phyloP scores from a whole-genome alignment of 495 filamentous ascomycete species.

The Hypoxylon perforatum region DNA sequence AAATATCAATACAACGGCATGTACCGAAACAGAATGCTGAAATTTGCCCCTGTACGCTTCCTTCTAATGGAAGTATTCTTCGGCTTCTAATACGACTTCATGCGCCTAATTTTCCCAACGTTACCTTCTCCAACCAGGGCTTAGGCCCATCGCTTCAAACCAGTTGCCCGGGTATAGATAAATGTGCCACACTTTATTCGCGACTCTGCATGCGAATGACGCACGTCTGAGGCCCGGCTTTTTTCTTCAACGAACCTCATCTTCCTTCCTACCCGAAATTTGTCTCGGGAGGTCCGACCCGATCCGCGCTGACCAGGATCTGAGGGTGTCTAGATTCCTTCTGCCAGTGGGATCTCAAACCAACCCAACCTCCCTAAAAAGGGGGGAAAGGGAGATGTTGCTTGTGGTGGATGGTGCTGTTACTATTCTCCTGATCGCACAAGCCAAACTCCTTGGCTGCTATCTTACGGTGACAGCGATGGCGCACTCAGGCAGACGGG shows the following conservation, averaged over 20 bases:
- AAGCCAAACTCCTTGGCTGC: constrained; percentile 20
- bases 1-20: constrained; percentile 2
- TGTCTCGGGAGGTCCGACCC: constrained; percentile 18
- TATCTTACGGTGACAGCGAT: constrained; percentile 11
- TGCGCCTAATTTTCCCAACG: constrained; percentile 34
- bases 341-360: constrained; percentile 6
- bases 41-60: background rate
- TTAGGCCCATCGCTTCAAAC: constrained; percentile 33
- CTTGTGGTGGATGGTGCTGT: constrained; percentile 12
- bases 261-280: constrained; percentile 20
- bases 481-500: constrained; percentile 26
- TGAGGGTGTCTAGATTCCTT: constrained; percentile 1
- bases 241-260: constrained; percentile 33
- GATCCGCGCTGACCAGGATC: constrained; percentile 16
- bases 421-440: constrained; percentile 19
- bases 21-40: background rate
- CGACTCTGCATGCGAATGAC: constrained; percentile 36
- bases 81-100: constrained; percentile 34
- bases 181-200: constrained; percentile 31
- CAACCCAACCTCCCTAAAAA: background rate
- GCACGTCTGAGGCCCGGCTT: constrained; percentile 34
- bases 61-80: constrained; percentile 35
- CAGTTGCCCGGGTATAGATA: constrained; percentile 42
- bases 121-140: constrained; percentile 41
- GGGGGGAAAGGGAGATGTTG: constrained; percentile 9